These are phyloP conservation scores for Phymatotrichopsis omnivora DNA, from an alignment of 2,329 filamentous ascomycete species.

Conservation along the genomic window DNA sequence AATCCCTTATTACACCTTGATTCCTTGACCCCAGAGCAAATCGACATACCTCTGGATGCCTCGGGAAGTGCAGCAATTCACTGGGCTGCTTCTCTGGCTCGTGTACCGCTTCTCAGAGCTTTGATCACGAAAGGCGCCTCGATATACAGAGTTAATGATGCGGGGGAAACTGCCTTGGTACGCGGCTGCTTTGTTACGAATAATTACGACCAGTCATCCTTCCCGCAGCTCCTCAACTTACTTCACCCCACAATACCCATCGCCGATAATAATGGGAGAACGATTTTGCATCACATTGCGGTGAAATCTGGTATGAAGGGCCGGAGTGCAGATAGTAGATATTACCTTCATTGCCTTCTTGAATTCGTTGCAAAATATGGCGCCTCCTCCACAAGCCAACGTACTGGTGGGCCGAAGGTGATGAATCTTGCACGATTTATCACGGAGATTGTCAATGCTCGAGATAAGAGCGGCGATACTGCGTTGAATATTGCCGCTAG, in stretches of 20 bases:
- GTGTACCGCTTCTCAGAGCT: slow-evolving; percentile 68
- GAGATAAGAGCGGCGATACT: slow-evolving; percentile 89
- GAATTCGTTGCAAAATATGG: slow-evolving; percentile 90
- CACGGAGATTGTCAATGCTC: slow-evolving; percentile 91
- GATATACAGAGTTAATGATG: slow-evolving; percentile 76
- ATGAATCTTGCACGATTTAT: slow-evolving; percentile 91
- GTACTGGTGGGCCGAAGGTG: slow-evolving; percentile 43
- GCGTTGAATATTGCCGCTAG: slow-evolving; percentile 87
- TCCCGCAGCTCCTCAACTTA: slow-evolving; percentile 80
- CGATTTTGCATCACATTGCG: slow-evolving; percentile 91
- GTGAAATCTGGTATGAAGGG: slow-evolving; percentile 93
- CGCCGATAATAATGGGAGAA: slow-evolving; percentile 77
- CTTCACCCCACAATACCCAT: slow-evolving; percentile 84
- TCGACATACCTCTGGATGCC: slow-evolving; percentile 85
- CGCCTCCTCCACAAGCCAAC: slow-evolving; percentile 33
- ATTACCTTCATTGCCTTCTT: slow-evolving; percentile 87
- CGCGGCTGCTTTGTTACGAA: slow-evolving; percentile 89
- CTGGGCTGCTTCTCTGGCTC: slow-evolving; percentile 89
- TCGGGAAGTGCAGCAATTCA: slow-evolving; percentile 85
- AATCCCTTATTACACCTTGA: slow-evolving; percentile 63
- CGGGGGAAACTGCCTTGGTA: slow-evolving; percentile 86
- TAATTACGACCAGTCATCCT: slow-evolving; percentile 81
- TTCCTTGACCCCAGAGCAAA: slow-evolving; percentile 64
- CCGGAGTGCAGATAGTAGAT: slow-evolving; percentile 79
- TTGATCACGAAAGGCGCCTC: slow-evolving; percentile 77